Evolutionary conservation across 176 grass and related monocot genomes (phyloP), one percentile per base, ranked within the genome.

Genomic region (Hyparrhenia diplandra): DNA sequence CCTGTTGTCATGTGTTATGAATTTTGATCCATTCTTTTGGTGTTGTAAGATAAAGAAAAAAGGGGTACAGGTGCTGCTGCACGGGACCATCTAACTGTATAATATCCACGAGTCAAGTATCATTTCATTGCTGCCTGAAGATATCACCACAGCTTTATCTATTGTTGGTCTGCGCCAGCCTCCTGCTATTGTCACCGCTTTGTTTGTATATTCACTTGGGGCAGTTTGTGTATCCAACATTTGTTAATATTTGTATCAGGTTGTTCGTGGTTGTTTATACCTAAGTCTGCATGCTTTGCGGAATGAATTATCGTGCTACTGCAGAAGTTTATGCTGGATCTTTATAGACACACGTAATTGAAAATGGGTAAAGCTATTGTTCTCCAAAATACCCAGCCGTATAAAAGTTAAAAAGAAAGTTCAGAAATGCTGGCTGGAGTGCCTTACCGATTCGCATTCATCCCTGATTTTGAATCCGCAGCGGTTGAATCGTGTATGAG

Each of bases 1-100:
- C 81, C 37, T 86, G 69, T 82, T 90, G 67, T 71, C 67, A 34
- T 67, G 83, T 83, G 88, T 89, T 29, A 80, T 87, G 67, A 86
- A 90, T 87, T 89, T 93, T 93, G 88, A 86, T 71, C 86, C 61
- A 97, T 93, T 93, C 84, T 97, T 93, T 93, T 80, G 80, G 60
- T 87, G 80, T 85, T 91, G 88, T 89, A 89, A 88, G 86, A 96
- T 93, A 80, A 17, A 54, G n/a, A 20, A 78, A 78, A n/a, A 8
- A 69, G 10, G 35, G 67, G 72, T 77, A 52, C 59, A 82, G 59
- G 68, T 80, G 70, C 54, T 84, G 42, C 76, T 70, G 43, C 67
- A 63, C 5, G 37, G 45, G 41, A 69, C 23, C 57, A 31, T 72
- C 25, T 78, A 67, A 74, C 63, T 86, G 88, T 90, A 54, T 75